A percentile compares a stretch with the other conserved stretches of the same genome.
phyloP scores from a whole-genome alignment of 225 moss, liverwort and hornwort species.

The Asterella californica region DNA sequence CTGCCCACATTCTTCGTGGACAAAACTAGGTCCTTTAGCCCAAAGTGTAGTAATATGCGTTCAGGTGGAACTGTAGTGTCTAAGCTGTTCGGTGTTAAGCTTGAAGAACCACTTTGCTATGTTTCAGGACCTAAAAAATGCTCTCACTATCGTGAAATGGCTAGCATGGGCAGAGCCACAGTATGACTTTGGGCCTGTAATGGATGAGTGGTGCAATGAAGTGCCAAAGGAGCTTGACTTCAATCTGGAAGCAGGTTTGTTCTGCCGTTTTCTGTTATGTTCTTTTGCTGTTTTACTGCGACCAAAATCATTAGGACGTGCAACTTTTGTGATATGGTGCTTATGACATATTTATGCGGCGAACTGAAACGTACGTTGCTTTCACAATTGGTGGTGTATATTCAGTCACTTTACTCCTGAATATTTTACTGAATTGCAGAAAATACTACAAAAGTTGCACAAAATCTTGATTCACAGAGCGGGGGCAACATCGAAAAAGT shows the following conservation, averaged over 20 bases:
- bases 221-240: conserved; percentile 95
- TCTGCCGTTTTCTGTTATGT: background rate
- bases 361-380: background rate
- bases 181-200: conserved; percentile 88
- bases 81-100: background rate
- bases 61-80: background rate
- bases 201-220: conserved; percentile 98
- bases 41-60: no score
- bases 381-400: background rate
- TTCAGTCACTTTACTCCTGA: background rate
- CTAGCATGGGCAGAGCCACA: conserved; percentile 98
- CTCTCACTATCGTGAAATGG: conserved; percentile 83
- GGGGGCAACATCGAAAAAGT: conserved; percentile 65
- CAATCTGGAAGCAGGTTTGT: conserved; percentile 81
- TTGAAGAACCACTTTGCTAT: background rate
- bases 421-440: conserved; percentile 40
- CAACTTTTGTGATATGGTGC: background rate
- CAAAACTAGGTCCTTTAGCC: background rate
- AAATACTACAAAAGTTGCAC: conserved; percentile 73
- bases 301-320: background rate
- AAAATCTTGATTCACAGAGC: conserved; percentile 61
- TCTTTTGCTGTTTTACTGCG: background rate
- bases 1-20: no score
- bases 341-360: background rate
- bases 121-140: conserved; percentile 82